Evolutionary conservation across 805 yeast genomes (phyloP).

Genomic region (Suhomyces sp.): DNA sequence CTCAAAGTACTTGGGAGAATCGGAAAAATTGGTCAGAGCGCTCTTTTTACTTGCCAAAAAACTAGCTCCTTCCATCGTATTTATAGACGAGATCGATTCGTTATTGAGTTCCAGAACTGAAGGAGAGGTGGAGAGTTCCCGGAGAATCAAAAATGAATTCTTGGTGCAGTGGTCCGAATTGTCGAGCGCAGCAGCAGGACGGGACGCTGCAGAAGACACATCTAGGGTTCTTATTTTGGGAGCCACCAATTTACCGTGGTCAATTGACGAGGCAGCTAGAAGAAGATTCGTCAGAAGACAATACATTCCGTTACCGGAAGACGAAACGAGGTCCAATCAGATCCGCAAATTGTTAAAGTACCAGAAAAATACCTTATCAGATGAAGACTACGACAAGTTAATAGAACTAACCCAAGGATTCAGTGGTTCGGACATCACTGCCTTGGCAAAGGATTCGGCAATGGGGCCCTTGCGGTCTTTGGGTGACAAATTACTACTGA

Average conservation of each 20-base stretch:
- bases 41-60: slow-evolving; percentile 79
- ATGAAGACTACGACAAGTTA: slow-evolving; percentile 58
- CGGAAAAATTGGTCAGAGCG: slow-evolving; percentile 90
- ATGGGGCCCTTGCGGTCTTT: slow-evolving; percentile 93
- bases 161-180: slow-evolving; percentile 92
- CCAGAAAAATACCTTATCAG: slow-evolving; percentile 69
- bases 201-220: slow-evolving; percentile 42
- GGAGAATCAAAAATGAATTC: slow-evolving; percentile 90
- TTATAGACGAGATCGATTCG: slow-evolving; percentile 95
- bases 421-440: slow-evolving; percentile 93
- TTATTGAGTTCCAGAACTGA: slow-evolving; percentile 71
- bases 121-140: slow-evolving; percentile 81
- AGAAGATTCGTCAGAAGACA: slow-evolving; percentile 88
- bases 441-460: slow-evolving; percentile 94
- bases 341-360: slow-evolving; percentile 61
- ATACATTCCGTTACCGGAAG: slow-evolving; percentile 92
- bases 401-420: slow-evolving; percentile 71
- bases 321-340: slow-evolving; percentile 73
- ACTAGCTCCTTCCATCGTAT: slow-evolving; percentile 88
- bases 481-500: slow-evolving; percentile 75
- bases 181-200: slow-evolving; percentile 78
- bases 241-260: slow-evolving; percentile 96
- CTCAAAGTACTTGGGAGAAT: slow-evolving; percentile 85
- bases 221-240: slow-evolving; percentile 82
- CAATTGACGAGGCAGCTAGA: slow-evolving; percentile 94